Evolutionary conservation across 371 early-diverging fungal genomes (phyloP).

Genomic region (Phascolomyces articulosus): DNA sequence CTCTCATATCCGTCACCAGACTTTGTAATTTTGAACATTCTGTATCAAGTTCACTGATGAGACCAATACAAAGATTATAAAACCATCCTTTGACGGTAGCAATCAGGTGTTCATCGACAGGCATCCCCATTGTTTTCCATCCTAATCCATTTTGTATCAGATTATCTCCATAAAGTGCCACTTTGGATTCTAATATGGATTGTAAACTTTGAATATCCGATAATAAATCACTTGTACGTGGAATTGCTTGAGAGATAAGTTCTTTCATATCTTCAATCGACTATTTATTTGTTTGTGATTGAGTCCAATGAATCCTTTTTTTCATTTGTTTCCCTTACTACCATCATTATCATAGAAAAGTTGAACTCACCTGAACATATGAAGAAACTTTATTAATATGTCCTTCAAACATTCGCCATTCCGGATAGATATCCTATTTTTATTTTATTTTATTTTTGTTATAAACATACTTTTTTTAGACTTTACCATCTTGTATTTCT

Average conservation of each 20-base stretch:
- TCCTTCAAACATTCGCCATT: constrained; percentile 42
- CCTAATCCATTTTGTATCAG: constrained; percentile 46
- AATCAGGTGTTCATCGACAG: constrained; percentile 44
- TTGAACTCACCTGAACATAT: constrained; percentile 48
- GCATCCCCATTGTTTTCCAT: constrained; percentile 54
- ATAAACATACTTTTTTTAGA: too few relatives aligned
- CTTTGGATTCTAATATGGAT: constrained; percentile 30
- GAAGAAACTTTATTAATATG: constrained; percentile 31
- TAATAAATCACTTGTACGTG: constrained; percentile 38
- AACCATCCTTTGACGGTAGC: constrained; percentile 42
- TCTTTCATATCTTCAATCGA: constrained; percentile 49
- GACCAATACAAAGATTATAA: constrained; percentile 33
- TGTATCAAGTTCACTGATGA: constrained; percentile 33
- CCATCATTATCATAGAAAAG: too few relatives aligned
- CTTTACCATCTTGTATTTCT: too few relatives aligned
- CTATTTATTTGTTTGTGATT: constrained; percentile 8
- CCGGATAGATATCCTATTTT: constrained; percentile 40
- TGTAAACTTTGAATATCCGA: constrained; percentile 40
- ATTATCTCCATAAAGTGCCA: constrained; percentile 37
- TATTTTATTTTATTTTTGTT: neutral
- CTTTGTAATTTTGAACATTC: constrained; percentile 41
- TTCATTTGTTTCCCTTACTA: too few relatives aligned
- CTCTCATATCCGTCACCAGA: constrained; percentile 27
- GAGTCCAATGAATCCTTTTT: neutral
- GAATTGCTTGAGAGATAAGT: constrained; percentile 27